A percentile compares a stretch with the other conserved stretches of the same genome.
phyloP scores from a whole-genome alignment of 2,329 filamentous ascomycete genomes.

The Penicillium carneum region DNA sequence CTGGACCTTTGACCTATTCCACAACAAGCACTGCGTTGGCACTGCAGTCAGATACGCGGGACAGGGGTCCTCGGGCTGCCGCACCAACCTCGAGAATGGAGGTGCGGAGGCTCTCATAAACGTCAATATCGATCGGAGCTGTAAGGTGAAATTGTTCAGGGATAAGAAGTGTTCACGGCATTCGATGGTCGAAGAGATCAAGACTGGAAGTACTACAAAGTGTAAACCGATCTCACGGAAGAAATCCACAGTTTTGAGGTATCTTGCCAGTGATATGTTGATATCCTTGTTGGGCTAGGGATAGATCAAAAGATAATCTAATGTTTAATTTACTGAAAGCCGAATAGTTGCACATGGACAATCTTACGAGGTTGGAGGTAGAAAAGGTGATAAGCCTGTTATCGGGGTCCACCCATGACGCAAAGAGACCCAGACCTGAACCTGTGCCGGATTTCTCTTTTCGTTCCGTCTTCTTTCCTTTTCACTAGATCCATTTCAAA shows the following conservation, averaged over 20 bases:
- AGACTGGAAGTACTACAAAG: background rate
- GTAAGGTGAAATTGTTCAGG: slow-evolving; percentile 21
- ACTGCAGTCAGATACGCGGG: slow-evolving; percentile 10
- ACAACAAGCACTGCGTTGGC: slow-evolving; percentile 17
- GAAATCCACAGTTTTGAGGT: slow-evolving; percentile 21
- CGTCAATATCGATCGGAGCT: slow-evolving; percentile 17
- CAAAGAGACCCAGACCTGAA: slow-evolving; percentile 14
- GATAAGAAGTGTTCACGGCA: slow-evolving; percentile 18
- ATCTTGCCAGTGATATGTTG: slow-evolving; percentile 3
- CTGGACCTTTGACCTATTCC: slow-evolving; percentile 25
- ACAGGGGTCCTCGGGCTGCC: slow-evolving; percentile 15
- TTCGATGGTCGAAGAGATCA: slow-evolving; percentile 14
- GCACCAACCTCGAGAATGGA: slow-evolving; percentile 7
- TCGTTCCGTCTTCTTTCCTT: background rate
- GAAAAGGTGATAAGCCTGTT: slow-evolving; percentile 11
- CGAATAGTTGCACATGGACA: background rate
- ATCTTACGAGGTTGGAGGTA: too few relatives aligned
- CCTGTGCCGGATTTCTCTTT: slow-evolving; percentile 7
- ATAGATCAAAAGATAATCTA: background rate
- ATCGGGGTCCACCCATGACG: slow-evolving; percentile 15
- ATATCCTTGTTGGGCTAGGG: background rate
- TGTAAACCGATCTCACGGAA: slow-evolving; percentile 7
- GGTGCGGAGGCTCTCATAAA: slow-evolving; percentile 11
- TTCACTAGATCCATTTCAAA: background rate
- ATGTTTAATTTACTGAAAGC: background rate